phyloP scores from a whole-genome alignment of 495 filamentous ascomycete genomes.

The Paragyromitra xinjiangensis region DNA sequence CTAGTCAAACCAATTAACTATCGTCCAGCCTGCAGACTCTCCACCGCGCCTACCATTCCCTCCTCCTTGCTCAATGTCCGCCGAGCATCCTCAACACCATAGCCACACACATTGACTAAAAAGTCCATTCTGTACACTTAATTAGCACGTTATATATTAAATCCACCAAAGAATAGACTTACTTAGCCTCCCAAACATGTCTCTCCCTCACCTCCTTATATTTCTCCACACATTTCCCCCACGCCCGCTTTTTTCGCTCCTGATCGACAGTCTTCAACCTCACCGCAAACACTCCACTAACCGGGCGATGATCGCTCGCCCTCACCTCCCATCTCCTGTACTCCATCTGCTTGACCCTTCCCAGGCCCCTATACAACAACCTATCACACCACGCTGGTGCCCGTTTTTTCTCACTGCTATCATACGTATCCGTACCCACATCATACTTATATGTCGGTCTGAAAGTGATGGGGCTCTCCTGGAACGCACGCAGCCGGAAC shows the following conservation, averaged over 20 bases:
- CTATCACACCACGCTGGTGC: constrained; percentile 98
- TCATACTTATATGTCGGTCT: constrained; percentile 99
- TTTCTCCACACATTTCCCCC: constrained; percentile 74
- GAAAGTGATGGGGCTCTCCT: constrained; percentile 86
- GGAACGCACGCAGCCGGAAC: constrained; percentile 85
- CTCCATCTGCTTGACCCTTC: constrained; percentile 83
- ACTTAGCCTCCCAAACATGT: constrained; percentile 71
- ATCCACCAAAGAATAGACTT: constrained; percentile 17
- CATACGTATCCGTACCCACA: constrained; percentile 91
- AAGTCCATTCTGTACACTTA: constrained; percentile 52
- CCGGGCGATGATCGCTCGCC: constrained; percentile 91
- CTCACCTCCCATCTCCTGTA: constrained; percentile 89
- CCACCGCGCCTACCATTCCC: constrained; percentile 50
- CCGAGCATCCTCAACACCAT: constrained; percentile 49
- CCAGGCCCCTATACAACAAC: constrained; percentile 82
- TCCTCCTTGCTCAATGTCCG: constrained; percentile 46
- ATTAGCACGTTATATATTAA: constrained; percentile 16
- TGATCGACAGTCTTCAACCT: constrained; percentile 80
- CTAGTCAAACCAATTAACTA: constrained; percentile 16
- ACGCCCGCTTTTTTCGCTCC: constrained; percentile 69
- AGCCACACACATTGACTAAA: constrained; percentile 54
- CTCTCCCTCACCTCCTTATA: constrained; percentile 75
- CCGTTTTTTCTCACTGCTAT: constrained; percentile 91
- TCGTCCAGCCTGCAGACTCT: constrained; percentile 45
- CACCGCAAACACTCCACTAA: constrained; percentile 82